Conservation (phyloP, 73 alveolate genomes). For the Uronychia binucleata region DNA sequence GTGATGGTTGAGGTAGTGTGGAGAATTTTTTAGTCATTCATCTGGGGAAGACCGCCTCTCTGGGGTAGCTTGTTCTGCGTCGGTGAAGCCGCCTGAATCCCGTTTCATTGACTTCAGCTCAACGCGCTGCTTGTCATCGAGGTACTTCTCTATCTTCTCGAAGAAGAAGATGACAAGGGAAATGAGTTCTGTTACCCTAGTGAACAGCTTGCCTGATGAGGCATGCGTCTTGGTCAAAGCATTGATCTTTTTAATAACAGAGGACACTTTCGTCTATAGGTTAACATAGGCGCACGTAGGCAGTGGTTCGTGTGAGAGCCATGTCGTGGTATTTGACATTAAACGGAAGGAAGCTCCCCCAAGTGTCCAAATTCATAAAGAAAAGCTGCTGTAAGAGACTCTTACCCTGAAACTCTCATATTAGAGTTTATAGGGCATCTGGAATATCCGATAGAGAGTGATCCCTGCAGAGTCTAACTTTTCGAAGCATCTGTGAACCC, state of each 20-base stretch:
- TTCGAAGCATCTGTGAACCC: conserved; percentile 1
- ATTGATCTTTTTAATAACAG: neutral
- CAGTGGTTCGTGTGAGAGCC: conserved; percentile 40
- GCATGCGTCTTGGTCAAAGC: neutral
- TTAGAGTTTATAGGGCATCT: neutral
- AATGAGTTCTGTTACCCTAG: neutral
- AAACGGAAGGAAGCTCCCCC: conserved; percentile 59
- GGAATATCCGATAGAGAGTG: conserved; percentile 6
- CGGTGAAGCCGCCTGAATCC: no score
- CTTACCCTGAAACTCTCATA: neutral
- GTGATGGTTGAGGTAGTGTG: no score
- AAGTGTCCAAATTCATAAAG: conserved; percentile 51
- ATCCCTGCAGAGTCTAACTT: conserved; percentile 28
- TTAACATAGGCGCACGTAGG: conserved; percentile 4
- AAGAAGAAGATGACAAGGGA: neutral
- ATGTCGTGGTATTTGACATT: conserved; percentile 33
- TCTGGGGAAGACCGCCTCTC: no score
- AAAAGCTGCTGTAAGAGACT: no score
- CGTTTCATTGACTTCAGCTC: no score
- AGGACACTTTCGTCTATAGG: neutral
- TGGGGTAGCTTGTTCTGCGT: no score
- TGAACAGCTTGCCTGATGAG: neutral
- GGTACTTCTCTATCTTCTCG: neutral
- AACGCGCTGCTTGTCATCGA: neutral
- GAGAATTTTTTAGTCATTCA: no score